phyloP scores from a whole-genome alignment of 148 eudicot genomes.

The Camellia japonica region DNA sequence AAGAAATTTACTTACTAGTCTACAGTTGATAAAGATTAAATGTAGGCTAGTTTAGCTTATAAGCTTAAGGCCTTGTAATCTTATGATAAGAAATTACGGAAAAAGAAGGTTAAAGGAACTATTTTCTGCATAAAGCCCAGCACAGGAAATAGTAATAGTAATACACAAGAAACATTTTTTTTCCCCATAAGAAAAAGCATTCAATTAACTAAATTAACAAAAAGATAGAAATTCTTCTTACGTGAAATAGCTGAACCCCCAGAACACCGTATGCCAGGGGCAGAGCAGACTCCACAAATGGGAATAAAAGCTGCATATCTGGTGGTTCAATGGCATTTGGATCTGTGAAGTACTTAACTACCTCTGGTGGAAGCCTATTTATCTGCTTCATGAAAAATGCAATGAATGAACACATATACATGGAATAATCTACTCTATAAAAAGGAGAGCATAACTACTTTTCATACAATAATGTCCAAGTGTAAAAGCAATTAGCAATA shows the following conservation, averaged over 20 bases:
- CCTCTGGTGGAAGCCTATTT: constrained; percentile 95
- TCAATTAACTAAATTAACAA: background rate
- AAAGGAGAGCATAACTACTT: constrained; percentile 7
- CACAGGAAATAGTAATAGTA: background rate
- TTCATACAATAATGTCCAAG: background rate
- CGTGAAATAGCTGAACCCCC: constrained; percentile 94
- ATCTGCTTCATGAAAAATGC: constrained; percentile 44
- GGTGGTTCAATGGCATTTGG: constrained; percentile 95
- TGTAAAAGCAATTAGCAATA: constrained; percentile 19
- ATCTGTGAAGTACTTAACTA: constrained; percentile 94
- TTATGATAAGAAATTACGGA: background rate
- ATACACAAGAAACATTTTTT: background rate
- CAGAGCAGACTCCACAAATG: constrained; percentile 96
- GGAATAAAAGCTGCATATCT: constrained; percentile 82
- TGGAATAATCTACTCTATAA: background rate
- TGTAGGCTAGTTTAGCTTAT: background rate
- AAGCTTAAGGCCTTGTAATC: background rate
- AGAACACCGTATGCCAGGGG: constrained; percentile 95
- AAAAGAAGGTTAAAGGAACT: background rate
- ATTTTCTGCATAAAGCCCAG: background rate
- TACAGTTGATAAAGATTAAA: background rate
- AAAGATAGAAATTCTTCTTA: constrained; percentile 30
- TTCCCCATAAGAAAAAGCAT: background rate
- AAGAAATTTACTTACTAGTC: background rate
- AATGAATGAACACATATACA: constrained; percentile 1